Evolutionary conservation across 176 grass and related monocot species (phyloP).

Genomic region (Avena eriantha): DNA sequence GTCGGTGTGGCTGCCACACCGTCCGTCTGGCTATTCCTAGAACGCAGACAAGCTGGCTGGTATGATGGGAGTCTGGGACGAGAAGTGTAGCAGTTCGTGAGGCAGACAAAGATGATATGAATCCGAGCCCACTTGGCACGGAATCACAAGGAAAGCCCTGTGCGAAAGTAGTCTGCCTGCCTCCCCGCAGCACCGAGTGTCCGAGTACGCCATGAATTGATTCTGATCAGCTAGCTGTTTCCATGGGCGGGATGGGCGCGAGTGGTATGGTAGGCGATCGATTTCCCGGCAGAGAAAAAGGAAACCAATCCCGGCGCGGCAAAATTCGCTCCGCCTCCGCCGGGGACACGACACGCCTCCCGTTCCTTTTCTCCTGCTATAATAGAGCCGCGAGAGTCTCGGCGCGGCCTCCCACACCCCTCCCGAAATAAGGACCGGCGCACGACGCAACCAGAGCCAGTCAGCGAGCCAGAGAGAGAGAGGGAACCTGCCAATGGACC

Average conservation of each 20-base stretch:
- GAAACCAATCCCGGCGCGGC: background rate
- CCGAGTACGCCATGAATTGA: background rate
- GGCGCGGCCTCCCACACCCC: background rate
- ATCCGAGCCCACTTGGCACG: background rate
- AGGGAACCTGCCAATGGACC: slow-evolving; percentile 7
- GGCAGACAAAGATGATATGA: background rate
- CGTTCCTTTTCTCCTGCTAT: slow-evolving; percentile 20
- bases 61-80: background rate
- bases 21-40: too few relatives aligned
- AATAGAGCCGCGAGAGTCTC: slow-evolving; percentile 11
- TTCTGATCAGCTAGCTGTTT: background rate
- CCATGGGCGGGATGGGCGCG: background rate
- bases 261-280: slow-evolving; percentile 35
- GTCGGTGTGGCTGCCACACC: too few relatives aligned
- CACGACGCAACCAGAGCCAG: background rate
- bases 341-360: slow-evolving; percentile 33
- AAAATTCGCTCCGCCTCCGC: slow-evolving; percentile 30
- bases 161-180: background rate
- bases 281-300: slow-evolving; percentile 27
- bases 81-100: background rate
- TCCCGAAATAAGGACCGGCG: slow-evolving; percentile 18
- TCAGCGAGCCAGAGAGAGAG: background rate
- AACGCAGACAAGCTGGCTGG: background rate
- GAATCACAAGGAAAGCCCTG: background rate
- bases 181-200: background rate